Evolutionary conservation across 345 rosid genomes (phyloP), one percentile per base, ranked within the genome.

Genomic region (Leavenworthia alabamica): DNA sequence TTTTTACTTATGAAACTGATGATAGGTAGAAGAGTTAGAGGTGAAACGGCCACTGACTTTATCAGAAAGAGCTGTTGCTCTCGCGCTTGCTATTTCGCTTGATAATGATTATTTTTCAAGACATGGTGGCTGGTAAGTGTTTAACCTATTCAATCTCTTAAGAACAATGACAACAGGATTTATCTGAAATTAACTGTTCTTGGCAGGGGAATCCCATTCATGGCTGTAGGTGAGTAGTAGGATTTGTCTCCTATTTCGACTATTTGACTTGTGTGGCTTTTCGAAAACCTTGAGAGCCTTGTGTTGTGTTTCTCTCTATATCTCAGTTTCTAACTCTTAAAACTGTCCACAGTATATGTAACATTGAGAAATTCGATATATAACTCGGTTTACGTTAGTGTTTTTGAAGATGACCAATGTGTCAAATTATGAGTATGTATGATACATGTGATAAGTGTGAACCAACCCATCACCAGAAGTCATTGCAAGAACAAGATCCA

Each of bases 31-130:
- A 70, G 99, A 93, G 56, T 62, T 93, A 77, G 81, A 85, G 74
- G 97, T 89, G 52, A 56, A 54, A 13, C 83, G 87, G 17, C 82
- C 86, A 0, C 73, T 93, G 72, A 80, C 78, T 47, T 74, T 89
- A 55, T 78, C 86, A 4, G 99, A 93, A 78, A 86, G 99, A 76
- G 89, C 91, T 16, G 90, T 87, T 40, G 64, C 87, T 7, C 67
- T 89, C 42, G 86, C 99, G 35, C 85, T 93, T 42, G 99, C 99
- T 40, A 87, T 93, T 64, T 93, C 97, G 23, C 76, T 93, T 51
- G 99, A 89, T 55, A 93, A 93, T 69, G 96, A 86, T 72, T 93
- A 89, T 67, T 93, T 93, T 74, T 93, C 99, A 2, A 82, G 94
- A 74, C 99, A 83, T 62, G 89, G 97, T 54, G 96, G 96, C 80